These are phyloP conservation scores for Datura wrightii DNA, from an alignment of 257 asterid species.

Conservation along the genomic window DNA sequence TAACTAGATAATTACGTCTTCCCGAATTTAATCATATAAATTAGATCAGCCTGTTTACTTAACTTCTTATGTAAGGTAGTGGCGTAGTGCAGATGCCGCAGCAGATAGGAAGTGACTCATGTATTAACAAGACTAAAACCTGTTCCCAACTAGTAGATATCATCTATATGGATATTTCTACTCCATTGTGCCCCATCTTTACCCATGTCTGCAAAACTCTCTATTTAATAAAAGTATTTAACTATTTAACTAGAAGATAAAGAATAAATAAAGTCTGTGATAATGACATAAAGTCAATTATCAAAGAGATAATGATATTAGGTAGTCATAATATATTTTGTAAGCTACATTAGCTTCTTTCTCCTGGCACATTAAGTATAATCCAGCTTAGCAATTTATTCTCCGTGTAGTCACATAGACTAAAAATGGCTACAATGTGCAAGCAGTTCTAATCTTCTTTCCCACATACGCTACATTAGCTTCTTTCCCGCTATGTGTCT, in stretches of 20 bases:
- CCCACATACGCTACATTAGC: not conserved
- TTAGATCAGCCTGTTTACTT: not conserved
- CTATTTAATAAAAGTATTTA: not conserved
- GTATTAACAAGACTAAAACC: not conserved
- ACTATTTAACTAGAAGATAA: not conserved
- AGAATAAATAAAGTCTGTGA: not conserved
- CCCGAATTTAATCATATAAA: not conserved
- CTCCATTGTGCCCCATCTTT: not conserved
- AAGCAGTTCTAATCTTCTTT: not conserved
- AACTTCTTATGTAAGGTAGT: not conserved
- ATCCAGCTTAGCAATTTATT: conserved; percentile 15
- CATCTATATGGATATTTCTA: not conserved
- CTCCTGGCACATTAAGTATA: not conserved
- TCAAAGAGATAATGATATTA: not conserved
- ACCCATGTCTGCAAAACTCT: not conserved
- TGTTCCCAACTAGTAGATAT: conserved; percentile 23
- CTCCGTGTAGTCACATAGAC: not conserved
- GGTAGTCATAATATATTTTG: not conserved
- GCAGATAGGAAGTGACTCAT: conserved; percentile 19
- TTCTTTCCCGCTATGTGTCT: not conserved
- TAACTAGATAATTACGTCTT: not conserved
- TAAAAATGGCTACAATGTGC: not conserved
- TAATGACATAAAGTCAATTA: not conserved
- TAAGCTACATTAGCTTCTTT: conserved; percentile 3
- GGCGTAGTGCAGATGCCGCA: not conserved